Evolutionary conservation across 768 basidiomycete genomes (phyloP).

Genomic region (Collybia mongolica): DNA sequence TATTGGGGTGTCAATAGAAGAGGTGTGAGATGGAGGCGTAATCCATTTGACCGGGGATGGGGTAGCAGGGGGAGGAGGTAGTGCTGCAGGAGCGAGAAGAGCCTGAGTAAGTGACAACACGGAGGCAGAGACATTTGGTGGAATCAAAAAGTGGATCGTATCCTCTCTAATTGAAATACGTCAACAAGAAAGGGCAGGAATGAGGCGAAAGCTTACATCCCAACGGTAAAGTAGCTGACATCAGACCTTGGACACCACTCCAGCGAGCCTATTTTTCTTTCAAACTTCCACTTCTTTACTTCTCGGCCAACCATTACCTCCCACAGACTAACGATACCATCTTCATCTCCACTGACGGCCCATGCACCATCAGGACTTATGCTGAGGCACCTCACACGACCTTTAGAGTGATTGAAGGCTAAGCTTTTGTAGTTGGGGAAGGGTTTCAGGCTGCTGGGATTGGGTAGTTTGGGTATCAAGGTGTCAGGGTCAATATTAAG

Average conservation of each 20-base stretch:
- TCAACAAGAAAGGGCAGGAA: neutral
- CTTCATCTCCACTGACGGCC: slow-evolving; percentile 90
- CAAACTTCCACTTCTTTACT: slow-evolving; percentile 83
- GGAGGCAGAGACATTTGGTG: slow-evolving; percentile 69
- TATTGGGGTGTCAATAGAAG: slow-evolving; percentile 53
- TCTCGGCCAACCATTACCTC: slow-evolving; percentile 89
- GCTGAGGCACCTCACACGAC: slow-evolving; percentile 71
- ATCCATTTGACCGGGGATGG: slow-evolving; percentile 75
- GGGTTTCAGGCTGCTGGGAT: slow-evolving; percentile 85
- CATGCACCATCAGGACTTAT: slow-evolving; percentile 89
- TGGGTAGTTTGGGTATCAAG: slow-evolving; percentile 92
- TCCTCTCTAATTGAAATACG: slow-evolving; percentile 61
- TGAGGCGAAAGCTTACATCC: slow-evolving; percentile 56
- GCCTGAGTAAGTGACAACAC: slow-evolving; percentile 58
- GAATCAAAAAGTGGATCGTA: slow-evolving; percentile 74
- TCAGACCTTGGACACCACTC: slow-evolving; percentile 95
- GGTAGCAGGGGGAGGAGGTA: slow-evolving; percentile 52
- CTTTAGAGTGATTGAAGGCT: slow-evolving; percentile 62
- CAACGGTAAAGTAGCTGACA: slow-evolving; percentile 75
- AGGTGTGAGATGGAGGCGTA: slow-evolving; percentile 42
- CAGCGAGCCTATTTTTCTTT: slow-evolving; percentile 74
- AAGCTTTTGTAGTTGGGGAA: slow-evolving; percentile 89
- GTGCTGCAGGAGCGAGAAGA: slow-evolving; percentile 60
- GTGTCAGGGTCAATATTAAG: slow-evolving; percentile 91
- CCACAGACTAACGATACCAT: slow-evolving; percentile 85